Base-by-base conservation (phyloP, 1,284 basidiomycete species). In the Ceratorhiza oryzae-sativae region DNA sequence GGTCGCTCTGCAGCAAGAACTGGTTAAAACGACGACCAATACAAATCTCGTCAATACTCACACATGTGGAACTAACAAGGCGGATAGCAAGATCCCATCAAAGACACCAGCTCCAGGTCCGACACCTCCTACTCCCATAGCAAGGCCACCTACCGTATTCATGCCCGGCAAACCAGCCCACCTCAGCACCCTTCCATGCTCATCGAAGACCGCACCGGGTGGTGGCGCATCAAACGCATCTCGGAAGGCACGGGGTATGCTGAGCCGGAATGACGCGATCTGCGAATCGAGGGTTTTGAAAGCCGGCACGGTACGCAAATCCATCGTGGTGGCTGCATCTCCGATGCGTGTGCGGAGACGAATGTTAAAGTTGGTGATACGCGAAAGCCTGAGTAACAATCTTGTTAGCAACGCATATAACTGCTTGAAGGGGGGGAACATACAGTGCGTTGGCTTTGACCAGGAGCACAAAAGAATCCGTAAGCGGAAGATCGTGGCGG, bases 181-280 rank as follows among this genome's bases (percentile, higher is more conserved):
- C 25, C 65, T 56, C 51, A 68, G 34, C 8, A 68, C 65, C 5
- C 53, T 36, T 20, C 65, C 65, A 12, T 68, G 53, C 15, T 36
- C 36, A 27, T 68, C 65, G 46, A 68, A 68, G 23, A 68, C 53
- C 1, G 65, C 25, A 9, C 39, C 42, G n/a, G 65, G 65, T 25
- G 65, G 65, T 9, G 65, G 65, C 8, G 65, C 65, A 34, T 68
- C 65, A 34, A 68, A 68, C 39, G 65, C 65, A 58, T 75, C 61
- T n/a, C 73, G 46, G 62, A 70, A 75, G 32, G 75, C 73, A 18
- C 62, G 72, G 2, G 75, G 75, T 13, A 76, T 60, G 59, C 74
- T 74, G 13, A 62, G 41, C 15, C 58, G 60, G 63, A 76, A 76
- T 3, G 65, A 65, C 1, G 62, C 65, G n/a, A 75, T 72, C 20